Evolutionary conservation across 805 yeast genomes (phyloP), one percentile per base, ranked within the genome.

Genomic region (Candida parachauliodes): DNA sequence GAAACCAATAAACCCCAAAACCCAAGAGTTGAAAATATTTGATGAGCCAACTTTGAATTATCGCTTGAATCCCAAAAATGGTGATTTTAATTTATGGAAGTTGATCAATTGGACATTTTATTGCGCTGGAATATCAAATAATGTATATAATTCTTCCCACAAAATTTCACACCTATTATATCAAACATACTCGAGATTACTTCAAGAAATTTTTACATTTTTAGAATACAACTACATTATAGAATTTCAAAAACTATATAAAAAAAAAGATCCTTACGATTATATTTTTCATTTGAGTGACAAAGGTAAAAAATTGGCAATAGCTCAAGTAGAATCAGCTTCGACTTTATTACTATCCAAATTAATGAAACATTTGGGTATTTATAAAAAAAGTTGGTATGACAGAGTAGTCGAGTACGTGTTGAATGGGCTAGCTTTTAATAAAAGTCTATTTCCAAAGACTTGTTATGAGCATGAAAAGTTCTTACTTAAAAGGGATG

Each of bases 31-130:
- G 11, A 36, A 28, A 32, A 17, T 65, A 2, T 64, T 60, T 49
- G 70, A 59, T 37, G 70, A 68, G 17, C 41, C 43, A 10, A 36
- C 61, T 4, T 35, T 65, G 5, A 45, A 56, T 2, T 40, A 41
- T 14, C 49, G 49, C 25, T 42, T 65, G 10, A 51, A 50, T 37
- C 59, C 60, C 2, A 38, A 37, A 12, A 44, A 46, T 21, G 16
- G 35, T 4, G 40, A 41, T 10, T 63, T 51, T 45, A 50, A 40
- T 27, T 9, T 66, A 5, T 62, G 69, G 70, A 39, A 46, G 10
- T 39, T 65, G 23, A 35, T 62, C 9, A 51, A 54, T 26, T 67
- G 72, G 72, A 43, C 61, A 8, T 60, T 62, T 32, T 49, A 49
- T 43, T 67, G 72, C 46, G 65, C 67, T 6, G 57, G 57, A 19